Evolutionary conservation across 331 rosid species (phyloP).

Genomic region (Pyrus hybrid): DNA sequence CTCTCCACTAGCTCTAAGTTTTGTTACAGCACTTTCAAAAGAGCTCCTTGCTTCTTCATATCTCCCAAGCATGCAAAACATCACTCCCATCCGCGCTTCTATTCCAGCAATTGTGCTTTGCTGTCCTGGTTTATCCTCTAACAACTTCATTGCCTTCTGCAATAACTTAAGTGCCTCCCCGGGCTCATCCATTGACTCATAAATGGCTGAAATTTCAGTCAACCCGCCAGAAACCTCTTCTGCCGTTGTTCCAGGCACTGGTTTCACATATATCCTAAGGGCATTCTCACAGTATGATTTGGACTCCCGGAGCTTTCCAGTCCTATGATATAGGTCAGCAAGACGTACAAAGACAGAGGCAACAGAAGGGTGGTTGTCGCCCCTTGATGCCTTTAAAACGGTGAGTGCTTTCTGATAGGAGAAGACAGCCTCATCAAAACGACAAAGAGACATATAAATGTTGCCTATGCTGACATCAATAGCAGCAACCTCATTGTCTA

Average conservation of each 20-base stretch:
- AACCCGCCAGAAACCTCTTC: conserved; percentile 89
- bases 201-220: conserved; percentile 90
- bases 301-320: conserved; percentile 94
- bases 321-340: conserved; percentile 91
- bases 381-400: conserved; percentile 78
- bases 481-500: conserved; percentile 85
- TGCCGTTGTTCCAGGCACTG: conserved; percentile 88
- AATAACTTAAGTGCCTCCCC: conserved; percentile 89
- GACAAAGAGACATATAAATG: conserved; percentile 88
- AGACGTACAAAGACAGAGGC: conserved; percentile 91
- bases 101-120: conserved; percentile 95
- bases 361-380: conserved; percentile 89
- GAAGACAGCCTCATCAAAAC: conserved; percentile 96
- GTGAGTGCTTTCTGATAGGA: conserved; percentile 99
- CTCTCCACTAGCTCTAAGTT: conserved; percentile 91
- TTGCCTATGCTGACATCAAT: conserved; percentile 97
- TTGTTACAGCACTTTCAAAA: conserved; percentile 73
- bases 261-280: conserved; percentile 77
- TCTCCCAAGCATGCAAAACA: conserved; percentile 84
- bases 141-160: conserved; percentile 72
- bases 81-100: conserved; percentile 98
- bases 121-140: conserved; percentile 98
- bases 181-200: conserved; percentile 92
- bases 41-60: conserved; percentile 76
- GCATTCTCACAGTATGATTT: conserved; percentile 96